These are phyloP conservation scores for Theileria orientalis DNA, from an alignment of 169 alveolate species.

Conservation along the genomic window DNA sequence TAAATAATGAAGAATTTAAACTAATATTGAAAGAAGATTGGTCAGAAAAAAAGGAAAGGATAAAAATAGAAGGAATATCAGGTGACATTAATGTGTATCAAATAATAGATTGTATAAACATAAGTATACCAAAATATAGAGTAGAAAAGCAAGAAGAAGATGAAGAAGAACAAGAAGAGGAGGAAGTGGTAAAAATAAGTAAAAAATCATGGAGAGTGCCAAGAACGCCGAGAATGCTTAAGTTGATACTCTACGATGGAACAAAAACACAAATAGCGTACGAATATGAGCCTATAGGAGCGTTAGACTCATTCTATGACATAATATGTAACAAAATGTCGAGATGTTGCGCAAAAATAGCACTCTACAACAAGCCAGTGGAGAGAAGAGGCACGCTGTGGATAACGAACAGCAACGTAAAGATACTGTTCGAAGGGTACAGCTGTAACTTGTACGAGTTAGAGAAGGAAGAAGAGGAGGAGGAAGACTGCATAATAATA, in stretches of 20 bases:
- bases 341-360: slow-evolving; percentile 59
- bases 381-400: slow-evolving; percentile 35
- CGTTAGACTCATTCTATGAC: slow-evolving; percentile 47
- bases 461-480: no score
- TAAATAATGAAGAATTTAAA: not conserved
- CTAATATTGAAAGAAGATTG: slow-evolving; percentile 30
- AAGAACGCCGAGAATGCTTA: slow-evolving; percentile 46
- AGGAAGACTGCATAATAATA: not conserved
- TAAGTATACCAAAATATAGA: slow-evolving; percentile 33
- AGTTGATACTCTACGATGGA: slow-evolving; percentile 43
- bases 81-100: slow-evolving; percentile 28
- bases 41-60: slow-evolving; percentile 28
- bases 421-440: slow-evolving; percentile 56
- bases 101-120: slow-evolving; percentile 30
- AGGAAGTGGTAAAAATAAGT: not conserved
- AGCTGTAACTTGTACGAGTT: slow-evolving; percentile 16
- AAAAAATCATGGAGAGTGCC: not conserved
- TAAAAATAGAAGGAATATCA: slow-evolving; percentile 8
- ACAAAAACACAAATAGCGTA: slow-evolving; percentile 9
- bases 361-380: slow-evolving; percentile 40
- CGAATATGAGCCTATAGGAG: slow-evolving; percentile 62
- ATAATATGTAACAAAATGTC: slow-evolving; percentile 15
- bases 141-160: slow-evolving; percentile 15
- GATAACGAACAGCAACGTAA: slow-evolving; percentile 52
- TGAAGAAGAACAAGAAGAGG: slow-evolving; percentile 22